These are phyloP conservation scores for Codiaeum variegatum DNA, from an alignment of 441 rosid genomes.

Conservation along the genomic window DNA sequence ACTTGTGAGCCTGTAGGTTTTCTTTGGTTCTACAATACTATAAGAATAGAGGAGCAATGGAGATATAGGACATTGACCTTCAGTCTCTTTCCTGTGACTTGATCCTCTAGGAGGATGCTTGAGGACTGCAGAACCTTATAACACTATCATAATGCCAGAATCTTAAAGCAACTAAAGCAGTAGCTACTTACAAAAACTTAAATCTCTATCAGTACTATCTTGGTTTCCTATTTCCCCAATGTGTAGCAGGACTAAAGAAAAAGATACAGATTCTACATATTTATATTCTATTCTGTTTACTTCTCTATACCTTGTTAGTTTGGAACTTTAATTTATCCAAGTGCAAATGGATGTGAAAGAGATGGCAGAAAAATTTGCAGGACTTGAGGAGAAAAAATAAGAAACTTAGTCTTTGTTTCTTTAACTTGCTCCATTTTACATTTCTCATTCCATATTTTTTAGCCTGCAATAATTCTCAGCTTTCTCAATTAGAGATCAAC, in stretches of 20 bases:
- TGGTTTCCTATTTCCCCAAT: not conserved
- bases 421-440: not conserved
- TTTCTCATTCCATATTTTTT: not conserved
- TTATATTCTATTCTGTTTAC: not conserved
- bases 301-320: not conserved
- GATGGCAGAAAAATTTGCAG: slow-evolving; percentile 45
- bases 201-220: too few relatives aligned
- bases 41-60: not conserved
- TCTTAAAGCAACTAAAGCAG: not conserved
- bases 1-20: not conserved
- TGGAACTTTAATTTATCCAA: slow-evolving; percentile 27
- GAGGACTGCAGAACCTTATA: not conserved
- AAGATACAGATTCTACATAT: not conserved
- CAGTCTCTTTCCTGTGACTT: not conserved
- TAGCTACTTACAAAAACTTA: not conserved
- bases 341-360: slow-evolving; percentile 49
- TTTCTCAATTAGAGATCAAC: slow-evolving; percentile 49
- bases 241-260: not conserved
- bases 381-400: slow-evolving; percentile 63
- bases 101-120: not conserved
- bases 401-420: slow-evolving; percentile 40
- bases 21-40: not conserved
- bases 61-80: not conserved
- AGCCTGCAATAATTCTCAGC: not conserved
- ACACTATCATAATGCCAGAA: not conserved